phyloP scores from a whole-genome alignment of 176 grass and related monocot genomes.

The Cenchrus americanus region DNA sequence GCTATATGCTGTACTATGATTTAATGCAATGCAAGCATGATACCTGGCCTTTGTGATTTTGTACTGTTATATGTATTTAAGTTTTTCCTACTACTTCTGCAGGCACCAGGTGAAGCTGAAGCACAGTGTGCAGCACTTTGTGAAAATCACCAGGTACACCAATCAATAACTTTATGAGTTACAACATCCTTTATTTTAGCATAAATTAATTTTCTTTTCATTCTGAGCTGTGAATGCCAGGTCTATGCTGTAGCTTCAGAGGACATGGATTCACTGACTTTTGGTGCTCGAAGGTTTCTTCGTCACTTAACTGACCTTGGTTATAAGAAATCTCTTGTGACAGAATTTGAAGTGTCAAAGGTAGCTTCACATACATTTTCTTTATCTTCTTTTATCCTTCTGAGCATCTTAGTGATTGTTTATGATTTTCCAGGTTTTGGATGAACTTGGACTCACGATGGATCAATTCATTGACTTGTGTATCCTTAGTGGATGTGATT shows the following conservation, averaged over 20 bases:
- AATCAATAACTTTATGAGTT: conserved; percentile 8
- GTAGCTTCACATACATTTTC: conserved; percentile 26
- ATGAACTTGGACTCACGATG: conserved; percentile 85
- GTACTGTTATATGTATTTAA: conserved; percentile 1
- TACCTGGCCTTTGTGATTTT: background rate
- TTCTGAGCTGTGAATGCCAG: conserved; percentile 44
- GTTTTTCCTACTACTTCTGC: conserved; percentile 38
- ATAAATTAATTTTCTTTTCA: conserved; percentile 35
- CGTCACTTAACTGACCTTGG: conserved; percentile 85
- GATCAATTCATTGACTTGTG: conserved; percentile 95
- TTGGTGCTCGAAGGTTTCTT: conserved; percentile 81
- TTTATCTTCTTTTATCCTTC: background rate
- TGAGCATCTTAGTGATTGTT: background rate
- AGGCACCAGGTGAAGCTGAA: conserved; percentile 96
- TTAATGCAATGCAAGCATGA: conserved; percentile 19
- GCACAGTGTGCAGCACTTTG: conserved; percentile 91
- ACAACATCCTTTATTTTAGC: conserved; percentile 11
- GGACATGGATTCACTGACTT: conserved; percentile 93
- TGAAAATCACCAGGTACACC: conserved; percentile 70
- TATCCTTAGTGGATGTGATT: conserved; percentile 94
- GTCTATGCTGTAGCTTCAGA: conserved; percentile 93
- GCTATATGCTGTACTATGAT: background rate
- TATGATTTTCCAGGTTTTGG: conserved; percentile 70
- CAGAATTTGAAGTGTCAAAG: conserved; percentile 92
- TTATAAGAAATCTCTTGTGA: conserved; percentile 83